A percentile compares a stretch with the other conserved stretches of the same genome.
Conservation (phyloP, 495 filamentous ascomycete species). For the Pyronema domesticum region DNA sequence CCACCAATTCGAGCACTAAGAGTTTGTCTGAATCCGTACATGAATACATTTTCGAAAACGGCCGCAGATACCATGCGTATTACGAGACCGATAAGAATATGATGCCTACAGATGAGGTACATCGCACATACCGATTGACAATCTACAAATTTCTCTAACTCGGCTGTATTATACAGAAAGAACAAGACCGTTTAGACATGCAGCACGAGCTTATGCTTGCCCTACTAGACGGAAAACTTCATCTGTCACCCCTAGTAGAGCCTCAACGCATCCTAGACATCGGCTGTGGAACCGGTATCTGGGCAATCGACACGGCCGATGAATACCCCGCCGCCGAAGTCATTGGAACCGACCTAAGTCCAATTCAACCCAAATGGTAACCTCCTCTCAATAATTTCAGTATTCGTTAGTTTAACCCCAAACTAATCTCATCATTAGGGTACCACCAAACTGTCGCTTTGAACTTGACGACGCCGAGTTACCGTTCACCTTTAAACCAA, state of each 20-base stretch:
- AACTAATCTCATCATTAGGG: slow-evolving; percentile 30
- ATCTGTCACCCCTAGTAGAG: neutral
- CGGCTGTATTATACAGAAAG: slow-evolving; percentile 34
- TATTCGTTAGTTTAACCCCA: slow-evolving; percentile 11
- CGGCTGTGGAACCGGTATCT: neutral
- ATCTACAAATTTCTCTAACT: slow-evolving; percentile 23
- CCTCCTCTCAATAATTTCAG: neutral
- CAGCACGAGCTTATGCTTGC: neutral
- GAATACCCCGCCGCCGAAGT: slow-evolving; percentile 25
- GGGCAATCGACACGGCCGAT: neutral
- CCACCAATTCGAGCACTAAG: neutral
- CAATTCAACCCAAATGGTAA: slow-evolving; percentile 15
- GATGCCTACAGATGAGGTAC: neutral
- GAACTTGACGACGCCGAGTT: slow-evolving; percentile 33
- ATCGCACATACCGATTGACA: neutral
- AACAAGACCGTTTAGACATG: slow-evolving; percentile 8
- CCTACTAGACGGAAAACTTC: neutral
- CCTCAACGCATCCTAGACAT: slow-evolving; percentile 1
- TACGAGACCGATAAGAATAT: slow-evolving; percentile 26
- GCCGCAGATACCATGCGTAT: slow-evolving; percentile 36
- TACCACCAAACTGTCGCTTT: slow-evolving; percentile 35
- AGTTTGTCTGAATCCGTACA: neutral
- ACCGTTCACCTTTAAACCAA: slow-evolving; percentile 25
- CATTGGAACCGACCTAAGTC: slow-evolving; percentile 16
- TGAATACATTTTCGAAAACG: slow-evolving; percentile 22